Base-by-base conservation (phyloP, 1,284 basidiomycete species). In the Marasmius sp. region DNA sequence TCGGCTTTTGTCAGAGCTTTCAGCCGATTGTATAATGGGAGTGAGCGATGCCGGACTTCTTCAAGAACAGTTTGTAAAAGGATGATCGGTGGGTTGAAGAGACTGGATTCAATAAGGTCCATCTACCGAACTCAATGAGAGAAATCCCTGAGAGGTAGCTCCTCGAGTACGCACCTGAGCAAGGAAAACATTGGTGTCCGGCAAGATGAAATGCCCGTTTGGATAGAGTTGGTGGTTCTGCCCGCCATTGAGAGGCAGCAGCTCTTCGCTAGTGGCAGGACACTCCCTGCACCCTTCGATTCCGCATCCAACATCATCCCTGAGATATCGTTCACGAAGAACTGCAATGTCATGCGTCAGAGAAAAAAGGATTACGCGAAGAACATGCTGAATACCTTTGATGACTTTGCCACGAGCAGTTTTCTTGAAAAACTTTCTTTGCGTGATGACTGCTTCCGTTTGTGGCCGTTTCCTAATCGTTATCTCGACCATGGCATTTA, bases 181-280 rank as follows among this genome's bases (percentile, higher is more conserved):
- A 11, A 99, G 81, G 67, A 98, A 94, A 7, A 98, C 87, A 75
- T 99, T 99, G 27, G 97, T 98, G 75, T 99, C 97, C 14, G 97
- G 91, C 5, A 99, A 79, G 36, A 98, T 74, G 73, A 91, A 96
- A 72, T 98, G 94, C 0, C 92, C 88, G 59, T 80, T 71, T 0
- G 83, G 79, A 70, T 83, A 91, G 0, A 71, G 70, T 51, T 77
- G 80, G 75, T 87, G 89, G 3, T 77, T 74, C 6, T 74, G 69
- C 57, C 84, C 84, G 7, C 89, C 89, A 2, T 73, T 67, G 22
- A 68, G 69, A 48, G 85, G 88, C 22, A 88, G 81, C 52, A 75
- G 74, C 34, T 79, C 76, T 51, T 71, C 64, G 16, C 70, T 58
- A 18, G 69, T 65, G 37, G 76, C 78, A 14, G 75, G 67, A 60